A percentile compares a stretch with the other conserved stretches of the same genome.
phyloP scores from a whole-genome alignment of 257 asterid genomes.

The Eustoma russellianum region DNA sequence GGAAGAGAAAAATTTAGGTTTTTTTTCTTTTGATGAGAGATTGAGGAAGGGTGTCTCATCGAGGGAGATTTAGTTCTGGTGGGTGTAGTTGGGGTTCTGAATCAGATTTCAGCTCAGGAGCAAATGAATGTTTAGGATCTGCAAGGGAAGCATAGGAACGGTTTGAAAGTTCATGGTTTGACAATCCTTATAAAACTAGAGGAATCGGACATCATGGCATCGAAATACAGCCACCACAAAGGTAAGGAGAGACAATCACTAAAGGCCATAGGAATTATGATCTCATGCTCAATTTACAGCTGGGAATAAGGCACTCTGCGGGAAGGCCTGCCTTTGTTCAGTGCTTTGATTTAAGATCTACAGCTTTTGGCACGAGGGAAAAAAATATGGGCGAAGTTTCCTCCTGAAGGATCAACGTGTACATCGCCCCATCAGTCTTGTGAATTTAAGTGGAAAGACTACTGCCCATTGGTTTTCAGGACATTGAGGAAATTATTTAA shows the following conservation, averaged over 20 bases:
- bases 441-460: conserved; percentile 93
- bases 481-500: too few species aligned
- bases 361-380: conserved; percentile 65
- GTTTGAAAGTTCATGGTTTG: conserved; percentile 12
- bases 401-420: conserved; percentile 77
- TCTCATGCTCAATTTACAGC: conserved; percentile 92
- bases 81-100: conserved; percentile 34
- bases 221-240: conserved; percentile 42
- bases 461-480: conserved; percentile 91
- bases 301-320: conserved; percentile 94
- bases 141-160: conserved; percentile 29
- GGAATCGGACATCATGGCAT: conserved; percentile 29
- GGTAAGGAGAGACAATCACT: conserved; percentile 54
- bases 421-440: conserved; percentile 89
- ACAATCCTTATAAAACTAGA: conserved; percentile 27
- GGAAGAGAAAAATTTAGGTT: too few species aligned
- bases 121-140: conserved; percentile 22
- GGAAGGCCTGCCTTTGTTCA: conserved; percentile 72
- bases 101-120: conserved; percentile 42
- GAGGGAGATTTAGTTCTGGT: conserved; percentile 35
- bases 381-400: conserved; percentile 82
- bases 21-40: too few species aligned
- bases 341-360: conserved; percentile 52
- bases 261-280: conserved; percentile 86
- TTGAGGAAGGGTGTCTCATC: too few species aligned